Evolutionary conservation across 805 yeast species (phyloP).

Genomic region (Ogataea kodamae): DNA sequence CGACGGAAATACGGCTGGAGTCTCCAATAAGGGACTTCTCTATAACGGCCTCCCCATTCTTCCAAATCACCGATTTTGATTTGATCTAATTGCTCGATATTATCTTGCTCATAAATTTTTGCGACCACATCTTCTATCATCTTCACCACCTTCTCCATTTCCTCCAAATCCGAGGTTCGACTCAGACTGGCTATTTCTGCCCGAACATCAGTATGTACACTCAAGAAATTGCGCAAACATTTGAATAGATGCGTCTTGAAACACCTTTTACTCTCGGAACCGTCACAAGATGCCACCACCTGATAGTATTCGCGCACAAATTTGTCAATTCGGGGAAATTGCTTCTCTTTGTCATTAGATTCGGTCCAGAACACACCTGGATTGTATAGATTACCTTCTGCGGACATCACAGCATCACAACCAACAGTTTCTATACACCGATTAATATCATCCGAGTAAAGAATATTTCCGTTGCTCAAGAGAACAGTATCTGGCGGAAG

Average conservation of each 20-base stretch:
- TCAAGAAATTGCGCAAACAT: slow-evolving; percentile 74
- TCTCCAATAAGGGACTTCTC: slow-evolving; percentile 88
- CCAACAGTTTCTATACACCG: slow-evolving; percentile 60
- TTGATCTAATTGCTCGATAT: slow-evolving; percentile 54
- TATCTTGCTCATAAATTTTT: slow-evolving; percentile 47
- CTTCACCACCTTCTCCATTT: slow-evolving; percentile 47
- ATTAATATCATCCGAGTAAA: slow-evolving; percentile 79
- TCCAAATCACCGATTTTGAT: slow-evolving; percentile 48
- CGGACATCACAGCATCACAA: slow-evolving; percentile 95
- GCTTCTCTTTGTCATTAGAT: slow-evolving; percentile 51
- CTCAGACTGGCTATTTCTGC: slow-evolving; percentile 56
- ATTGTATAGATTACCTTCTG: slow-evolving; percentile 90
- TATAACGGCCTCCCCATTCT: slow-evolving; percentile 82
- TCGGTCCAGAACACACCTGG: slow-evolving; percentile 82
- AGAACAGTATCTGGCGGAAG: slow-evolving; percentile 78
- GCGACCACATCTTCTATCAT: slow-evolving; percentile 66
- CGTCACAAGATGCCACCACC: slow-evolving; percentile 58
- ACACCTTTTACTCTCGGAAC: slow-evolving; percentile 73
- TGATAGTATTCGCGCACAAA: slow-evolving; percentile 85
- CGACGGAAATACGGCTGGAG: slow-evolving; percentile 93
- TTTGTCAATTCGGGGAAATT: slow-evolving; percentile 82
- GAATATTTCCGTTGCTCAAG: slow-evolving; percentile 91
- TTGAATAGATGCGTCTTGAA: slow-evolving; percentile 94
- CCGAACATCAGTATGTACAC: slow-evolving; percentile 73
- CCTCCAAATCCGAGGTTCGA: slow-evolving; percentile 43